phyloP scores from a whole-genome alignment of 768 basidiomycete genomes.

The Leccinellum rugosiceps region DNA sequence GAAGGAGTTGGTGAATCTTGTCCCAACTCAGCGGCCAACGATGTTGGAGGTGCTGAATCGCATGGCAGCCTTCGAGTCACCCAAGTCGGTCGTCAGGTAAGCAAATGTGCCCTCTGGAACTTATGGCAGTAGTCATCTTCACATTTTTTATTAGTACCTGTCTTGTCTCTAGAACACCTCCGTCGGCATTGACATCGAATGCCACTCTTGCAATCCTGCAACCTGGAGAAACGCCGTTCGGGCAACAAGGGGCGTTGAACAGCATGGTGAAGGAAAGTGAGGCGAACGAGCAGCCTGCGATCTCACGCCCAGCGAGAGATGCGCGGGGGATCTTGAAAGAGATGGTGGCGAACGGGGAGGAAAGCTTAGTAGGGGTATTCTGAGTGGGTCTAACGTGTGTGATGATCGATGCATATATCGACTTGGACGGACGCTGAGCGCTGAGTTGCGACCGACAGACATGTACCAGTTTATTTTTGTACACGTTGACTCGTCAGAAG shows the following conservation, averaged over 20 bases:
- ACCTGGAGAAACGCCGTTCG: constrained; percentile 51
- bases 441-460: too few species aligned
- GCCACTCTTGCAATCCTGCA: constrained; percentile 56
- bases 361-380: constrained; percentile 26
- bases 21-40: neutral
- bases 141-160: constrained; percentile 46
- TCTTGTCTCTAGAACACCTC: constrained; percentile 65
- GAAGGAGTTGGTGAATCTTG: neutral
- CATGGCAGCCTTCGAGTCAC: constrained; percentile 27
- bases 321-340: constrained; percentile 66
- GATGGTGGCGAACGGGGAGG: constrained; percentile 23
- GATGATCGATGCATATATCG: too few species aligned
- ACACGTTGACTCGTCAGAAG: too few species aligned
- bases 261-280: constrained; percentile 42
- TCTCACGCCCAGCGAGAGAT: constrained; percentile 79
- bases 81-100: constrained; percentile 68
- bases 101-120: too few species aligned
- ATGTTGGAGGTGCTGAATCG: neutral
- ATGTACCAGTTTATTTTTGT: too few species aligned
- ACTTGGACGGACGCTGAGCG: too few species aligned
- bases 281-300: constrained; percentile 55
- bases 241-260: constrained; percentile 56
- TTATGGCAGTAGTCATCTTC: too few species aligned
- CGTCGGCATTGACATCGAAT: constrained; percentile 58
- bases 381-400: constrained; percentile 3